Base-by-base conservation (phyloP, 1,139 yeast genomes). In the Taiozyma sp. region DNA sequence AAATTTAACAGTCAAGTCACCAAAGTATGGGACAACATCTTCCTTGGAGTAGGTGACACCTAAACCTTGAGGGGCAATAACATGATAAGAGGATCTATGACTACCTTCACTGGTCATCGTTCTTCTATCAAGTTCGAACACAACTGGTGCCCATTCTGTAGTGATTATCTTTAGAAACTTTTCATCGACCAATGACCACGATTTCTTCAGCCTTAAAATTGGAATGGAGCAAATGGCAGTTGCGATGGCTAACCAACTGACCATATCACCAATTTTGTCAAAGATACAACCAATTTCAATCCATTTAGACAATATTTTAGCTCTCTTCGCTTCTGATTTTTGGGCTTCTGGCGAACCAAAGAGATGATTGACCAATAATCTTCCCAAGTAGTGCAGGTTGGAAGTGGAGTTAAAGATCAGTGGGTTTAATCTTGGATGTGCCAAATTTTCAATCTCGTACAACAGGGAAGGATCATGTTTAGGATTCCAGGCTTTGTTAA, bases 61-160 rank as follows among this genome's bases (percentile, higher is more conserved):
- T 58, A 90, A 76, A 7, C 95, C 95, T 61, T 95, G 86, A 4
- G 97, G 95, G 1, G 96, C 96, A 74, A 86, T 78, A 11, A 87
- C 88, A 64, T 86, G 90, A 59, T 80, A 85, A 2, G 72, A 63
- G 0, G 68, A 61, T 52, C 74, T 70, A 52, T 71, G 74, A 42
- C 73, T 71, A 28, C 80, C 72, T 47, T 75, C 75, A 32, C 81
- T 75, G 28, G 80, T 73, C 68, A 86, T 73, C 48, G 83, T 77
- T 57, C 96, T 77, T 62, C 95, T 76, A 58, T 89, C 96, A 45
- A 91, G 73, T 64, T 91, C 98, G 68, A 88, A 89, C 29, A 90
- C 83, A 28, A 93, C 96, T 1, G 96, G 96, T 0, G 95, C 89
- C 98, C 98, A 93, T 61, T 88, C 96, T 52, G 83, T 83, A 47